Evolutionary conservation across 495 filamentous ascomycete genomes (phyloP).

Genomic region (Darksidea phi): DNA sequence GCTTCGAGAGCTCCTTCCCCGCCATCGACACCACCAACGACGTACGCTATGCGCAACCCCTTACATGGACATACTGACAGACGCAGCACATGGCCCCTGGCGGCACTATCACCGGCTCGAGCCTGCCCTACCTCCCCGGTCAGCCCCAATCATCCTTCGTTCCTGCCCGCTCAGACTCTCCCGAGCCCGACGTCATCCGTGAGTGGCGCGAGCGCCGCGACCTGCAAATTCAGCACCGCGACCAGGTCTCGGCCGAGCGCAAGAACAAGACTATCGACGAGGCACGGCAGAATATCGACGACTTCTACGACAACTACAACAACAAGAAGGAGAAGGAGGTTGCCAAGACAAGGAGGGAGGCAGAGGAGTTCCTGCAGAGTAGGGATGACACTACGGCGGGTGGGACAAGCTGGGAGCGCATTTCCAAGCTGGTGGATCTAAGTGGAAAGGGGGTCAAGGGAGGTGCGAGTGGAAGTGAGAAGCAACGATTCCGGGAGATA

Average conservation of each 20-base stretch:
- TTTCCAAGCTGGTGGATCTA: slow-evolving; percentile 92
- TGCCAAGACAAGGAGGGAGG: slow-evolving; percentile 79
- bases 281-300: slow-evolving; percentile 87
- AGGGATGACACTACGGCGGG: slow-evolving; percentile 90
- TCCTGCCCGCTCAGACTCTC: slow-evolving; percentile 58
- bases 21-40: slow-evolving; percentile 77
- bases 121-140: slow-evolving; percentile 68
- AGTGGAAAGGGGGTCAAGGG: slow-evolving; percentile 88
- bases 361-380: slow-evolving; percentile 86
- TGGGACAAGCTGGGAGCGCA: slow-evolving; percentile 97
- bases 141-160: slow-evolving; percentile 46
- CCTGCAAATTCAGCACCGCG: slow-evolving; percentile 69
- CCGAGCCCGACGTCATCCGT: slow-evolving; percentile 83
- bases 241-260: slow-evolving; percentile 70
- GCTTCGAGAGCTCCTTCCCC: slow-evolving; percentile 87
- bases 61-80: neutral
- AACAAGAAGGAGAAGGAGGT: slow-evolving; percentile 90
- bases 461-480: slow-evolving; percentile 82
- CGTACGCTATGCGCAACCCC: slow-evolving; percentile 47
- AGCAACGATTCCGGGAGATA: slow-evolving; percentile 92
- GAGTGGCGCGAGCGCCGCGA: slow-evolving; percentile 91
- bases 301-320: slow-evolving; percentile 99
- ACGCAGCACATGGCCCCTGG: slow-evolving; percentile 75
- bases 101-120: slow-evolving; percentile 80
- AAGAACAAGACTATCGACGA: slow-evolving; percentile 79